These are phyloP conservation scores for Mimosa bimucronata DNA, from an alignment of 306 rosid genomes.

Conservation along the genomic window DNA sequence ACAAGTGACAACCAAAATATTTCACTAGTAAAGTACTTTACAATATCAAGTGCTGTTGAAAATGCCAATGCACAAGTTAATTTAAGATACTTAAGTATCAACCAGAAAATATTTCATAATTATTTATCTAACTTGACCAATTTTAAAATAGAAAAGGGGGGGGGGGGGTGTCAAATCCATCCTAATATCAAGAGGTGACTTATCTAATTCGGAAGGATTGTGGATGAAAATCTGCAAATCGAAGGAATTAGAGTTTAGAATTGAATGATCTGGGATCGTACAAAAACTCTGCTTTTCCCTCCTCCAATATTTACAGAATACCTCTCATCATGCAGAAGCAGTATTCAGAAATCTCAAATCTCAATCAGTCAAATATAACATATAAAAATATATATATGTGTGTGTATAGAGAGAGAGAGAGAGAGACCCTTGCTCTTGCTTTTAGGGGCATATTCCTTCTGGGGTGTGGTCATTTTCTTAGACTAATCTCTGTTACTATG, in stretches of 20 bases:
- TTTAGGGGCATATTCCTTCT: background rate
- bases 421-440: background rate
- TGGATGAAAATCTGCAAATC: background rate
- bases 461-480: background rate
- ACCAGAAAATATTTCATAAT: too few species aligned
- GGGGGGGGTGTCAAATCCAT: background rate
- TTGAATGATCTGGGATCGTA: background rate
- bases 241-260: background rate
- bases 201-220: background rate
- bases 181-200: background rate
- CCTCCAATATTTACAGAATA: background rate
- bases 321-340: background rate
- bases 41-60: too few species aligned
- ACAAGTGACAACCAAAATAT: too few species aligned
- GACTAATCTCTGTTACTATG: background rate
- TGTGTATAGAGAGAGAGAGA: too few species aligned
- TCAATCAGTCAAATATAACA: background rate
- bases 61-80: too few species aligned
- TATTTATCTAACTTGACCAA: too few species aligned
- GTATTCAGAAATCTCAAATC: background rate
- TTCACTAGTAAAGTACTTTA: too few species aligned
- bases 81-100: too few species aligned
- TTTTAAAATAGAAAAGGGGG: too few species aligned
- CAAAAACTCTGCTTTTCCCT: background rate
- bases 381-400: too few species aligned